Evolutionary conservation across 441 rosid genomes (phyloP), one percentile per base, ranked within the genome.

Genomic region (Adansonia grandidieri): DNA sequence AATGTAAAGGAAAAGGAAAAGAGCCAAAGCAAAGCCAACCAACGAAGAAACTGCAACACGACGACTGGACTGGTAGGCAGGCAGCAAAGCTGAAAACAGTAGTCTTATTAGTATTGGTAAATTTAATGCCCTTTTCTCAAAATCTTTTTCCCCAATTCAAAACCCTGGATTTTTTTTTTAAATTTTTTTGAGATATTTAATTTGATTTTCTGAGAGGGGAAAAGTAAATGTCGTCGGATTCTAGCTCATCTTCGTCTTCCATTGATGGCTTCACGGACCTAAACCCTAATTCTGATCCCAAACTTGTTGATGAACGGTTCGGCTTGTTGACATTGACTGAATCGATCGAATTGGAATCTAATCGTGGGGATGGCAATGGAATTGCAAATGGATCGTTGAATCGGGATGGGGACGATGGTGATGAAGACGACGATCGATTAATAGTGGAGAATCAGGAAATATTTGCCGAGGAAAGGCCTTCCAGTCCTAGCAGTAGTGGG

Each of bases 401-500:
- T 77, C 71, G 79, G 70, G 13, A 83, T 40, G 51, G 76, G 62
- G 78, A 74, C 66, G 78, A 74, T 66, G 77, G 63, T 10, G 79
- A 13, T 57, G 73, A 64, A 24, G 80, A 70, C 0, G 45, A 28
- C 1, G 44, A 17, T n/a, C 69, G 28, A 48, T 62, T n/a, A 48
- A 4, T 9, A 1, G 57, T 24, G 20, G 22, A 80, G 76, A 48
- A 83, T 75, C 20, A 77, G 64, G 79, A 78, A 53, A 65, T 65
- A 24, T 47, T 82, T 42, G 93, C 90, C 80, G 87, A 87, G 68
- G 95, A 86, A 28, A 89, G 85, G 65, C 92, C 89, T 62, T 81
- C 86, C 51, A 94, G 97, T 79, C 96, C 99, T 19, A 90, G 94
- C 69, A 96, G 97, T 75, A 94, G 99, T 51, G 98, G 98, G 14